These are phyloP conservation scores for Macrophomina tecta DNA, from an alignment of 2,329 filamentous ascomycete species.

Conservation along the genomic window DNA sequence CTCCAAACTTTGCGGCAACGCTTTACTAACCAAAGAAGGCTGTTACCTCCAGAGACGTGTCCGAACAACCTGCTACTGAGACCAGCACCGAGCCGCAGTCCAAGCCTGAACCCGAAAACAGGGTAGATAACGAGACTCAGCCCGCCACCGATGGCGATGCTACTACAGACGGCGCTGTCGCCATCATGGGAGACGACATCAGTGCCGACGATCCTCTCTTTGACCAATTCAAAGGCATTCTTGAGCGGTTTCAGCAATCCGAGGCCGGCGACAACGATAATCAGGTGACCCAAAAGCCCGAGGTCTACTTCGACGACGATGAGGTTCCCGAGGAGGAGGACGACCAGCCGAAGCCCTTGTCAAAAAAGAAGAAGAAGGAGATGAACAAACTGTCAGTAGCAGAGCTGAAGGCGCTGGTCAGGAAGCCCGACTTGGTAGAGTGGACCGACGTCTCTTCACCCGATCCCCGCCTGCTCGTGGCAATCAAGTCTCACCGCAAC, in stretches of 20 bases:
- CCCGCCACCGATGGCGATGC: conserved; percentile 38
- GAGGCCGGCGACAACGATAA: conserved; percentile 63
- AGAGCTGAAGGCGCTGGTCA: conserved; percentile 90
- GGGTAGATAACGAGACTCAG: conserved; percentile 29
- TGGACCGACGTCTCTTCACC: conserved; percentile 95
- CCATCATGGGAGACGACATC: conserved; percentile 54
- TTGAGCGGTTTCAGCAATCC: conserved; percentile 70
- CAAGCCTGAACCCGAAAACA: conserved; percentile 34
- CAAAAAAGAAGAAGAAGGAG: conserved; percentile 93
- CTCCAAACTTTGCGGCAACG: background rate
- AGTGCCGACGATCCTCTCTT: conserved; percentile 77
- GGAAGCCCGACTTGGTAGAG: conserved; percentile 91
- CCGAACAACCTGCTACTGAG: conserved; percentile 45
- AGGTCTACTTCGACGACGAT: conserved; percentile 84
- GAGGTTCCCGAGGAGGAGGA: conserved; percentile 84
- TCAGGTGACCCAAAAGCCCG: conserved; percentile 68
- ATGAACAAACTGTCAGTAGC: conserved; percentile 92
- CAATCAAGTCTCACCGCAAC: conserved; percentile 94
- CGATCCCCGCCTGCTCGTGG: conserved; percentile 86
- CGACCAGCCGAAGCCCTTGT: conserved; percentile 70
- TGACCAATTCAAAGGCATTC: conserved; percentile 81
- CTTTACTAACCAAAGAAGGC: conserved; percentile 5
- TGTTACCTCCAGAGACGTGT: conserved; percentile 33
- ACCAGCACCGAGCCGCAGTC: conserved; percentile 37
- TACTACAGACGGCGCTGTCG: conserved; percentile 40